phyloP scores from a whole-genome alignment of 805 yeast species.

The Yarrowia yakushimensis region DNA sequence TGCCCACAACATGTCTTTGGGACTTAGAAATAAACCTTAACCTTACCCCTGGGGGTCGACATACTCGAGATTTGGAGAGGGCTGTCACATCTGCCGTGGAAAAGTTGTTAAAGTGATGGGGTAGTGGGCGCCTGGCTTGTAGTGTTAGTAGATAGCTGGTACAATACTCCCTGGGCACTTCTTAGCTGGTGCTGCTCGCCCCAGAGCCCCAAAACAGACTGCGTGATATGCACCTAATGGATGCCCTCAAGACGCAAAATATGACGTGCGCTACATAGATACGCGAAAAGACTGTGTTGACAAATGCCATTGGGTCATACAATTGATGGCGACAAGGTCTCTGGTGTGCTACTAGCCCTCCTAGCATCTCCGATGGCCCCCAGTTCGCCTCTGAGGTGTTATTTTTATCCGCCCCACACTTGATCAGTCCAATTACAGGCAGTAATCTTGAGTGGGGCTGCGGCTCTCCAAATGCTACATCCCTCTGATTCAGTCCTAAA shows the following conservation, averaged over 20 bases:
- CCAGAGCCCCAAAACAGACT: background rate
- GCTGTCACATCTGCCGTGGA: too few relatives aligned
- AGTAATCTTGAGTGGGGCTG: background rate
- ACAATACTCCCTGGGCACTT: too few relatives aligned
- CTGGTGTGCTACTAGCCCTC: too few relatives aligned
- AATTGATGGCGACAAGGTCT: background rate
- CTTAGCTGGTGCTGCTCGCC: too few relatives aligned
- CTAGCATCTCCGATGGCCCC: background rate
- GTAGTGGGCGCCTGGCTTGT: too few relatives aligned
- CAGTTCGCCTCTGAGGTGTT: background rate
- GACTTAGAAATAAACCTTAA: conserved; percentile 12
- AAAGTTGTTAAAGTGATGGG: too few relatives aligned
- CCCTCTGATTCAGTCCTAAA: background rate
- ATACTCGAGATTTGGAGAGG: background rate
- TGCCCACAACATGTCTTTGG: conserved; percentile 17
- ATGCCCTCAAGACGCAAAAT: conserved; percentile 10
- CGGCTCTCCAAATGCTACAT: background rate
- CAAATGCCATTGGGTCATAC: background rate
- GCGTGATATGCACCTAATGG: background rate
- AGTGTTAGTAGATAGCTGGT: too few relatives aligned
- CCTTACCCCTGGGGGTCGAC: conserved; percentile 20
- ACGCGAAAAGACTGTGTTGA: background rate
- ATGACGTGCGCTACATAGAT: background rate
- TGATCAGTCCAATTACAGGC: background rate
- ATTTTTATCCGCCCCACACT: background rate